Evolutionary conservation across 805 yeast genomes (phyloP).

Genomic region (Blastobotrys parvus): DNA sequence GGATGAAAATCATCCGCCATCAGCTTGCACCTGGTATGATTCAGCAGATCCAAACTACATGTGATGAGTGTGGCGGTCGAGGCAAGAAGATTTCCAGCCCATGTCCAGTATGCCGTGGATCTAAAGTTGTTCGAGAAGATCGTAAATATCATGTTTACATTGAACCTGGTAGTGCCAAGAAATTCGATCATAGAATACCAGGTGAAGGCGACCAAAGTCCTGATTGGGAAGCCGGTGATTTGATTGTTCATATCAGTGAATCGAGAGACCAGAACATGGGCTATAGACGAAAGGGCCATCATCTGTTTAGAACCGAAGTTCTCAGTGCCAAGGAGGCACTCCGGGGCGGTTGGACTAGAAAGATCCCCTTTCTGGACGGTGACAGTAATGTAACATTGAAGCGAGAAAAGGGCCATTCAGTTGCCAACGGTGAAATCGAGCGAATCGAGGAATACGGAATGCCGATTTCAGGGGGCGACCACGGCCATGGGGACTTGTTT

Average conservation of each 20-base stretch:
- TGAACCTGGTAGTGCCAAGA: slow-evolving; percentile 62
- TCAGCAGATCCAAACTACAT: slow-evolving; percentile 71
- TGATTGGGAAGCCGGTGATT: slow-evolving; percentile 74
- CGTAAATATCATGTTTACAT: slow-evolving; percentile 56
- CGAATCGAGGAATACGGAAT: slow-evolving; percentile 69
- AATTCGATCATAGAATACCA: slow-evolving; percentile 45
- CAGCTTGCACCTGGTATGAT: slow-evolving; percentile 88
- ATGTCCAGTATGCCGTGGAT: slow-evolving; percentile 67
- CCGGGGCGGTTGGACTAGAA: slow-evolving; percentile 72
- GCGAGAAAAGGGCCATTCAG: slow-evolving; percentile 45
- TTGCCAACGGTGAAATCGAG: slow-evolving; percentile 66
- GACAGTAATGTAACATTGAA: slow-evolving; percentile 38
- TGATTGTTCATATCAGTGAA: slow-evolving; percentile 56
- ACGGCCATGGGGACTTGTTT: slow-evolving; percentile 42
- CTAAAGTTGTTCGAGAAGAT: slow-evolving; percentile 46
- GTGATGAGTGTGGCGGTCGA: slow-evolving; percentile 73
- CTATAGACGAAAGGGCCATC: slow-evolving; percentile 67
- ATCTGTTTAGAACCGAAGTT: slow-evolving; percentile 75
- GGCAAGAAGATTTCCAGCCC: slow-evolving; percentile 59
- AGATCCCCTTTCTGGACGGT: slow-evolving; percentile 57
- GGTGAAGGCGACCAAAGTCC: slow-evolving; percentile 86
- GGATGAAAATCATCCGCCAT: slow-evolving; percentile 52
- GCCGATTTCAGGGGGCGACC: slow-evolving; percentile 52
- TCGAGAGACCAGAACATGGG: slow-evolving; percentile 57
- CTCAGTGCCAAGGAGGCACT: slow-evolving; percentile 64